Evolutionary conservation across 2,329 filamentous ascomycete genomes (phyloP).

Genomic region (Ciborinia camelliae): DNA sequence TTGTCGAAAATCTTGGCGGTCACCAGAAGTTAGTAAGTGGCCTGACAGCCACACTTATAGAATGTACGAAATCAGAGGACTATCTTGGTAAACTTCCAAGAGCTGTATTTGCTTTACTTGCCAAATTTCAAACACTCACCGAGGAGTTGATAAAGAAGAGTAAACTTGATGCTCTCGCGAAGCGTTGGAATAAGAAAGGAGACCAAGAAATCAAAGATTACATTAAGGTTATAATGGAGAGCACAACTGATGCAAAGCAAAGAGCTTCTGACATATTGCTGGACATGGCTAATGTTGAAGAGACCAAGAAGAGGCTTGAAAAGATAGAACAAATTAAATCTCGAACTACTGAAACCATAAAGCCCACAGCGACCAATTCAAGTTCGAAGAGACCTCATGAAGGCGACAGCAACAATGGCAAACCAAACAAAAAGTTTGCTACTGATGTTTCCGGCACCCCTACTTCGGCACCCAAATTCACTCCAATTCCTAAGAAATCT

Average conservation of each 20-base stretch:
- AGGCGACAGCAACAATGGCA: conserved; percentile 32
- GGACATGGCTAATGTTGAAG: conserved; percentile 34
- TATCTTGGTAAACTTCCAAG: conserved; percentile 54
- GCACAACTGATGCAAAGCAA: conserved; percentile 35
- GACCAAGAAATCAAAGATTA: conserved; percentile 61
- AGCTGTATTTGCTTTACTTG: conserved; percentile 57
- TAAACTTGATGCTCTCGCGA: conserved; percentile 63
- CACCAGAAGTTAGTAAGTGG: conserved; percentile 55
- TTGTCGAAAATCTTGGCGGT: conserved; percentile 56
- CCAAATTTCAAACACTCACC: conserved; percentile 56
- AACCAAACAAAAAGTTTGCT: conserved; percentile 37
- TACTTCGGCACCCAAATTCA: conserved; percentile 26
- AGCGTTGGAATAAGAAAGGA: conserved; percentile 59
- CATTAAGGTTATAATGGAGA: conserved; percentile 54
- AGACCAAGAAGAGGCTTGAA: conserved; percentile 31
- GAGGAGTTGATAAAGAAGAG: conserved; percentile 58
- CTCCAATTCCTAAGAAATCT: conserved; percentile 29
- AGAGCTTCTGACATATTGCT: conserved; percentile 45
- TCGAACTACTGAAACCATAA: conserved; percentile 25
- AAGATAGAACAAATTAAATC: conserved; percentile 31
- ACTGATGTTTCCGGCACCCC: conserved; percentile 33
- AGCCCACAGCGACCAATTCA: conserved; percentile 20
- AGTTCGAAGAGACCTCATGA: conserved; percentile 37
- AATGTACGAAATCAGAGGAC: conserved; percentile 51
- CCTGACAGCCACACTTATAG: conserved; percentile 52